These are phyloP conservation scores for Phytophthora cryptogea DNA, from an alignment of 352 stramenopile species.

Conservation along the genomic window DNA sequence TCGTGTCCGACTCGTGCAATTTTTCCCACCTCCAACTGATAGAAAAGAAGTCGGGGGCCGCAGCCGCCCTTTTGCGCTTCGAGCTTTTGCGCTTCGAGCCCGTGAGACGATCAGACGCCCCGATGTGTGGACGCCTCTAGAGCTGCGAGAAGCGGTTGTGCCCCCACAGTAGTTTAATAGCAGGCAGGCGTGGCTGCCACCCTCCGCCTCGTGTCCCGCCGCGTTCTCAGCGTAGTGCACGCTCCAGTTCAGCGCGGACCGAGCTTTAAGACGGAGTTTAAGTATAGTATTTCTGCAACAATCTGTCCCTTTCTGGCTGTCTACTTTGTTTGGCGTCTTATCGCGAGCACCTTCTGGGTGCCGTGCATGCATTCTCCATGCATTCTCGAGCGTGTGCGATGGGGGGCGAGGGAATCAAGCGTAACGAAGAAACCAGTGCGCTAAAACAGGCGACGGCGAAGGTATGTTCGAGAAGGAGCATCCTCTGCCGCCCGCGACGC, in stretches of 20 bases:
- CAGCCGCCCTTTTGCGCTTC: conserved; percentile 9
- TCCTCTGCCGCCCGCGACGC: conserved; percentile 9
- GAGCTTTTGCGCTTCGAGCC: too few species aligned
- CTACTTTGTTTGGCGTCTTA: conserved; percentile 6
- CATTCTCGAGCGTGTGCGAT: conserved; percentile 1
- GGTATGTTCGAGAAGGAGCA: conserved; percentile 29
- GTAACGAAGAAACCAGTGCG: conserved; percentile 16
- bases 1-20: conserved; percentile 8
- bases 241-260: conserved; percentile 29
- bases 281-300: conserved; percentile 40
- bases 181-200: conserved; percentile 8
- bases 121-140: conserved; percentile 3
- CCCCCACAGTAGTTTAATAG: conserved; percentile 32
- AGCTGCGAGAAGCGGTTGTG: conserved; percentile 3
- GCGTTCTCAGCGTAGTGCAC: conserved; percentile 41
- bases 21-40: conserved; percentile 11
- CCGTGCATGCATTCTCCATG: too few species aligned
- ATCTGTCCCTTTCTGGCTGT: conserved; percentile 12
- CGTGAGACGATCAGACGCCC: not conserved
- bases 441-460: conserved; percentile 31
- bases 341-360: not conserved
- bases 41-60: conserved; percentile 30
- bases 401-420: conserved; percentile 10
- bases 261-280: conserved; percentile 25
- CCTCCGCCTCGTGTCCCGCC: conserved; percentile 10